Conservation (phyloP, 2,329 filamentous ascomycete genomes). For the Stemphylium beticola region DNA sequence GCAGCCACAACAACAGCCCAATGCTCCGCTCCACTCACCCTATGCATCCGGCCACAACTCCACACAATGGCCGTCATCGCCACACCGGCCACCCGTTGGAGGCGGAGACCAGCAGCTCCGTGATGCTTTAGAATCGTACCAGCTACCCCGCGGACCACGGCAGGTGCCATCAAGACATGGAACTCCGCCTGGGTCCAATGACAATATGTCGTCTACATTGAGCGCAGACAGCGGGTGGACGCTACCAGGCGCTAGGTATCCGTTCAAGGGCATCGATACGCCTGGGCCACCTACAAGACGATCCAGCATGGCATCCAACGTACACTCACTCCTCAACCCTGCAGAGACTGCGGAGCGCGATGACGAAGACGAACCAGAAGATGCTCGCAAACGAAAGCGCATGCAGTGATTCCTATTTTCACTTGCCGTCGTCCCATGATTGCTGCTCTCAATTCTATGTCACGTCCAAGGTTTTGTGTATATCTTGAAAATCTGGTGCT, state of each 20-base stretch:
- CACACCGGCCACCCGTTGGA: conserved; percentile 55
- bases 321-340: conserved; percentile 71
- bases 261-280: conserved; percentile 58
- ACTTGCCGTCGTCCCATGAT: not conserved
- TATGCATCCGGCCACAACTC: conserved; percentile 69
- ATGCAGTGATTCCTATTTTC: conserved; percentile 26
- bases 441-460: not conserved
- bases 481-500: not conserved
- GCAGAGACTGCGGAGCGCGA: conserved; percentile 70
- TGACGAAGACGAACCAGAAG: conserved; percentile 66
- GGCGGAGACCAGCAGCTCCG: conserved; percentile 71
- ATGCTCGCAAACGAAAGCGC: conserved; percentile 67
- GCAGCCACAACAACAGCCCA: conserved; percentile 62
- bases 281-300: conserved; percentile 68
- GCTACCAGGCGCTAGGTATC: conserved; percentile 58
- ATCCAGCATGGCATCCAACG: conserved; percentile 74
- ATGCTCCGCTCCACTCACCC: conserved; percentile 63
- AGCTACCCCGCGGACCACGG: conserved; percentile 62
- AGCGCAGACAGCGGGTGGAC: conserved; percentile 64
- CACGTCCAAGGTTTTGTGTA: not conserved
- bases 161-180: conserved; percentile 59
- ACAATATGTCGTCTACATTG: conserved; percentile 57
- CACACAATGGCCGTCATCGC: conserved; percentile 71
- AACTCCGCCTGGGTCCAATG: conserved; percentile 59
- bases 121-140: conserved; percentile 73